Evolutionary conservation across 495 filamentous ascomycete genomes (phyloP).

Genomic region (Clohesyomyces aquaticus): DNA sequence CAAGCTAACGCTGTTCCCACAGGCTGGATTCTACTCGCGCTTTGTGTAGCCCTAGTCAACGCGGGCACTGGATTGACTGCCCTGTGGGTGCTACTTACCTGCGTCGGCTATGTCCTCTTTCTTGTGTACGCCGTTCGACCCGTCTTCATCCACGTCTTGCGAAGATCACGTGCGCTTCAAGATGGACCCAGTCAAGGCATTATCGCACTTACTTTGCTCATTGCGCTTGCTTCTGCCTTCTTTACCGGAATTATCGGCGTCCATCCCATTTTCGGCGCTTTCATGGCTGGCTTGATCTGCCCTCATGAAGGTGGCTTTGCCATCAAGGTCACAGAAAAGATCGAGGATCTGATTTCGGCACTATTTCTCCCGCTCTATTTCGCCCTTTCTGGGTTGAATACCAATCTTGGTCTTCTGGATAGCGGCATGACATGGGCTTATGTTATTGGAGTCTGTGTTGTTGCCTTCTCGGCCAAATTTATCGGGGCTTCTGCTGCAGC

Average conservation of each 20-base stretch:
- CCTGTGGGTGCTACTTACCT: slow-evolving; percentile 80
- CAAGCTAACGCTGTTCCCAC: slow-evolving; percentile 25
- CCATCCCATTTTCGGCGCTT: slow-evolving; percentile 88
- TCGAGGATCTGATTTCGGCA: slow-evolving; percentile 87
- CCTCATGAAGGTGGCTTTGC: slow-evolving; percentile 94
- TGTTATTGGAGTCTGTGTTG: slow-evolving; percentile 78
- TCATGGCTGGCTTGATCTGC: slow-evolving; percentile 87
- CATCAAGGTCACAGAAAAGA: slow-evolving; percentile 92
- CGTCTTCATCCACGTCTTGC: slow-evolving; percentile 73
- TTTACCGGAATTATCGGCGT: slow-evolving; percentile 94
- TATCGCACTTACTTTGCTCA: slow-evolving; percentile 78
- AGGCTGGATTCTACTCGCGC: slow-evolving; percentile 84
- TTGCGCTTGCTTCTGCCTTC: slow-evolving; percentile 83
- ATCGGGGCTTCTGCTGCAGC: slow-evolving; percentile 83
- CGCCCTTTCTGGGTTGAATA: slow-evolving; percentile 86
- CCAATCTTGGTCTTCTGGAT: slow-evolving; percentile 84
- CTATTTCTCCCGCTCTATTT: slow-evolving; percentile 97
- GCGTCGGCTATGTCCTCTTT: slow-evolving; percentile 76
- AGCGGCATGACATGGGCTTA: slow-evolving; percentile 89
- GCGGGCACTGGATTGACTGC: slow-evolving; percentile 82
- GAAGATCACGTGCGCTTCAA: slow-evolving; percentile 74
- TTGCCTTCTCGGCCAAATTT: slow-evolving; percentile 88
- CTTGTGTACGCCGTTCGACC: slow-evolving; percentile 77
- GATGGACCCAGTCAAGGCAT: slow-evolving; percentile 90
- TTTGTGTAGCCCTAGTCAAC: slow-evolving; percentile 94